phyloP scores from a whole-genome alignment of 805 yeast species.

The Monosporozyma siamensis region DNA sequence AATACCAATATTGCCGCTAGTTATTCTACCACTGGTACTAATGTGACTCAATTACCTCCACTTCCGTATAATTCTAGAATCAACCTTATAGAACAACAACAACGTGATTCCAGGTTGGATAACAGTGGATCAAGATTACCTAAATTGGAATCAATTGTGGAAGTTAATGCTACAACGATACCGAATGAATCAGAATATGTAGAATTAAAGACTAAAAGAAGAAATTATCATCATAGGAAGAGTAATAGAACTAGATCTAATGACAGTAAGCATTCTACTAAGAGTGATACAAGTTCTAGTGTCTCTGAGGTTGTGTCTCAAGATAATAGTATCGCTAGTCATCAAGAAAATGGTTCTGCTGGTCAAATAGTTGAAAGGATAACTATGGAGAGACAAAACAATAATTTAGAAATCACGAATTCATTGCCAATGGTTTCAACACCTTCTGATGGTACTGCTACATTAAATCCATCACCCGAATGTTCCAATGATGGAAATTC shows the following conservation, averaged over 20 bases:
- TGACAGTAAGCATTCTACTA: not conserved
- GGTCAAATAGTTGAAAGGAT: too few species aligned
- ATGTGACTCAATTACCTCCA: not conserved
- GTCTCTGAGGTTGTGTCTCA: not conserved
- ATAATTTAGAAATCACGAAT: too few species aligned
- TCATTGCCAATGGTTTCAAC: too few species aligned
- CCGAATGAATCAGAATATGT: constrained; percentile 1
- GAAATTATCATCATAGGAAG: not conserved
- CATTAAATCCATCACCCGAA: too few species aligned
- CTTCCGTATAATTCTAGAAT: not conserved
- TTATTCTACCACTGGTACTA: not conserved
- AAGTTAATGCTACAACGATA: not conserved
- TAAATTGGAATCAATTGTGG: not conserved
- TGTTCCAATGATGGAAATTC: too few species aligned
- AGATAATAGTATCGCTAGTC: too few species aligned
- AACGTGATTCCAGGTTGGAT: not conserved
- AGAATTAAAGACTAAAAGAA: constrained; percentile 1
- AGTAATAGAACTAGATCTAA: not conserved
- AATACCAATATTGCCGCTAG: not conserved
- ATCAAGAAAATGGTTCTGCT: too few species aligned
- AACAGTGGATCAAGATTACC: not conserved
- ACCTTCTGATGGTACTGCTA: too few species aligned
- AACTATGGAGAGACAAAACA: too few species aligned
- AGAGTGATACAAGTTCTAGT: not conserved
- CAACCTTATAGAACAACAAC: not conserved